These are phyloP conservation scores for Fomitopsis pinicola DNA, from an alignment of 1,284 basidiomycete genomes.

Conservation along the genomic window DNA sequence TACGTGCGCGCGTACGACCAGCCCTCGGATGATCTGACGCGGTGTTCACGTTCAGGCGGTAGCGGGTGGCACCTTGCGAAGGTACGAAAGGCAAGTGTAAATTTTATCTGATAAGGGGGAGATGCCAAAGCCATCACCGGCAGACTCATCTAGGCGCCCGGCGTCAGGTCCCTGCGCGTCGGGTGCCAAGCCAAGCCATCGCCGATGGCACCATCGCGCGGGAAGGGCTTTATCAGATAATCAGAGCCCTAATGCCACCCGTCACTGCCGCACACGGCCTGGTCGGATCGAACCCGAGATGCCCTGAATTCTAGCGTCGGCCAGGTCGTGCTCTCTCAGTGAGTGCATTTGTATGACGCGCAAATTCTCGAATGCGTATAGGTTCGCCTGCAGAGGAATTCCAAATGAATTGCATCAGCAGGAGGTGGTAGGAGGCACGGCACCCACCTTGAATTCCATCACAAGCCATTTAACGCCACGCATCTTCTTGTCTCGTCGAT, in stretches of 20 bases:
- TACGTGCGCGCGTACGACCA: not conserved
- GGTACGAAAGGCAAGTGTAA: conserved; percentile 9
- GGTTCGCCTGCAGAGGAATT: not conserved
- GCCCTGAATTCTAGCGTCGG: not conserved
- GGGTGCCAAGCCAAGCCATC: not conserved
- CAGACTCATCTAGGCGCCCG: conserved; percentile 6
- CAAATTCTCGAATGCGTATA: not conserved
- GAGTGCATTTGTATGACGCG: not conserved
- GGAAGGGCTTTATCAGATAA: conserved; percentile 20
- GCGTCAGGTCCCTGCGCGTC: not conserved
- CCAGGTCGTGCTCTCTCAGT: not conserved
- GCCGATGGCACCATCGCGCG: not conserved
- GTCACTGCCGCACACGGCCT: not conserved
- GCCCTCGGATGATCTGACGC: not conserved
- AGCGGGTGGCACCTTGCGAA: not conserved
- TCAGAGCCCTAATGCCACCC: not conserved
- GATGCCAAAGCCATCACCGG: not conserved
- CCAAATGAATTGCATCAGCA: not conserved
- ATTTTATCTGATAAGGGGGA: conserved; percentile 27
- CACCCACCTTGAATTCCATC: not conserved
- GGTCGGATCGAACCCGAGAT: not conserved
- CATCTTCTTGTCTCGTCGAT: not conserved
- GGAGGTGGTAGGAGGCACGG: not conserved
- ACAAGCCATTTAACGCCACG: not conserved
- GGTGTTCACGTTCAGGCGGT: not conserved